A percentile compares a stretch with the other conserved stretches of the same genome.
These are phyloP conservation scores for Priceomyces medius DNA, from an alignment of 805 yeast species.

Conservation along the genomic window DNA sequence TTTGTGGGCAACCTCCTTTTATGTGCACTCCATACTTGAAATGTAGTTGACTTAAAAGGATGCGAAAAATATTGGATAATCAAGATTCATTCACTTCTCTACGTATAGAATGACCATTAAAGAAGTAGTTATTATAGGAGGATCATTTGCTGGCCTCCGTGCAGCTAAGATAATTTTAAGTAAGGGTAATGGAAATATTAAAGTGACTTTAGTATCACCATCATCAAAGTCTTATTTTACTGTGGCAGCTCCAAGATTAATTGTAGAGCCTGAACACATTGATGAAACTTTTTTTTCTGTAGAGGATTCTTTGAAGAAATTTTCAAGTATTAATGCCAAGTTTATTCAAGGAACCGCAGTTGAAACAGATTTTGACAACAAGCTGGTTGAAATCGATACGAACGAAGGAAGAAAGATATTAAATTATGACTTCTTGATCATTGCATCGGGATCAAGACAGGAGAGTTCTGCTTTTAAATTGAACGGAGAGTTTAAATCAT, in stretches of 20 bases:
- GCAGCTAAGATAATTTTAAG: conserved; percentile 24
- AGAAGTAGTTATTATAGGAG: conserved; percentile 34
- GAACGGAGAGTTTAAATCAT: conserved; percentile 14
- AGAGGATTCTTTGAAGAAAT: conserved; percentile 15
- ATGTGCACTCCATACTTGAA: not conserved
- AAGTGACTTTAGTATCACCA: conserved; percentile 26
- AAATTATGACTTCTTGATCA: conserved; percentile 30
- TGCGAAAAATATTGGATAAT: too few species aligned
- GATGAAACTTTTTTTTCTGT: conserved; percentile 18
- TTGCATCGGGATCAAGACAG: conserved; percentile 34
- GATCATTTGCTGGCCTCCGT: conserved; percentile 30
- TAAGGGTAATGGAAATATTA: conserved; percentile 9
- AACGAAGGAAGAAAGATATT: conserved; percentile 8
- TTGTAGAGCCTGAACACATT: conserved; percentile 22
- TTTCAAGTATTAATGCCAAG: conserved; percentile 12
- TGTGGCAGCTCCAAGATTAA: conserved; percentile 32
- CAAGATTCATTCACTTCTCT: too few species aligned
- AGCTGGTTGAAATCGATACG: conserved; percentile 15
- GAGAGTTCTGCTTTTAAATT: conserved; percentile 25
- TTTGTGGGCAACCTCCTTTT: too few species aligned
- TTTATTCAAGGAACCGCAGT: conserved; percentile 27
- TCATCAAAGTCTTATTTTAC: conserved; percentile 24
- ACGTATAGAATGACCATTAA: too few species aligned
- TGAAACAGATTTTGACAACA: conserved; percentile 23
- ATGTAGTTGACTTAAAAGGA: not conserved